A percentile compares a stretch with the other conserved stretches of the same genome.
Evolutionary conservation across 805 yeast species (phyloP).

Genomic region (Blastobotrys parvus): DNA sequence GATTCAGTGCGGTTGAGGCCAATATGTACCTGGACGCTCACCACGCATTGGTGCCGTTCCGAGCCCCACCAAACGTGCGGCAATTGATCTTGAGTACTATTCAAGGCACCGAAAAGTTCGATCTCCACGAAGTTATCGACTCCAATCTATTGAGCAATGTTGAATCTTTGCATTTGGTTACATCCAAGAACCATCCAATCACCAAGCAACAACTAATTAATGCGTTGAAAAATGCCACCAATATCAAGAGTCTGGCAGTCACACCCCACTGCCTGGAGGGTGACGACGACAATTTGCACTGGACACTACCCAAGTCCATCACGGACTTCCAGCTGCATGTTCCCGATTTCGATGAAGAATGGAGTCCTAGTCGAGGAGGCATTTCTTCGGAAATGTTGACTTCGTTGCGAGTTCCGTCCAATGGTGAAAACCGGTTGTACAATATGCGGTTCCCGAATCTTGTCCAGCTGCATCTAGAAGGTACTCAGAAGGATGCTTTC

Average conservation of each 20-base stretch:
- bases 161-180: background rate
- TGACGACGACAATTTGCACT: background rate
- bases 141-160: background rate
- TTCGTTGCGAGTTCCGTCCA: background rate
- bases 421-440: background rate
- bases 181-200: background rate
- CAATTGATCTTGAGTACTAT: background rate
- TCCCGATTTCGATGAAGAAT: background rate
- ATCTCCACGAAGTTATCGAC: background rate
- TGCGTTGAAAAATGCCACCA: background rate
- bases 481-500: background rate
- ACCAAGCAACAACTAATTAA: background rate
- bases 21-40: background rate
- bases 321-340: background rate
- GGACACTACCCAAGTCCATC: background rate
- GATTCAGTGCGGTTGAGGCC: background rate
- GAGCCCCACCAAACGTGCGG: background rate
- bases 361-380: background rate
- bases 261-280: constrained; percentile 1
- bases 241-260: background rate
- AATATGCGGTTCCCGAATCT: constrained; percentile 1
- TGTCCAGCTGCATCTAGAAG: background rate
- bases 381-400: background rate
- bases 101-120: background rate
- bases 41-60: background rate